Percentiles rank a stretch among this genome's conserved stretches.
Conservation (phyloP, 2,329 filamentous ascomycete species). For the Colletotrichum sp. region DNA sequence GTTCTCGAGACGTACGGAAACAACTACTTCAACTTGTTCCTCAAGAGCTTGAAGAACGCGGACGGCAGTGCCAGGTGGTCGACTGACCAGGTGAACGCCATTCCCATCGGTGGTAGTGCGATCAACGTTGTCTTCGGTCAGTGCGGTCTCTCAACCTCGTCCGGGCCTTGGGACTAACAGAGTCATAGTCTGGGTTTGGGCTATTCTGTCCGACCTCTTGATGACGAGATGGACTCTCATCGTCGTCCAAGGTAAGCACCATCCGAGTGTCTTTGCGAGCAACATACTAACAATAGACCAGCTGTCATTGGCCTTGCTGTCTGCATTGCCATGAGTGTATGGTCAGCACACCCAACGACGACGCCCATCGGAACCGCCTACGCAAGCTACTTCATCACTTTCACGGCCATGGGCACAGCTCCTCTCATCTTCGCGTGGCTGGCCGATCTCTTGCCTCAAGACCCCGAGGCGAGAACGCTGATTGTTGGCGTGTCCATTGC, state of each 20-base stretch:
- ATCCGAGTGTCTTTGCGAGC: background rate
- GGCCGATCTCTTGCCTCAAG: slow-evolving; percentile 51
- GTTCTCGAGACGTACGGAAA: slow-evolving; percentile 14
- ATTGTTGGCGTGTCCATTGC: slow-evolving; percentile 55
- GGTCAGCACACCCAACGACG: slow-evolving; percentile 48
- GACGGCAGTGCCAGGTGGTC: slow-evolving; percentile 20
- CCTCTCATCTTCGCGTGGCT: slow-evolving; percentile 59
- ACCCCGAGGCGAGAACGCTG: slow-evolving; percentile 52
- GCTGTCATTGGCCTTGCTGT: slow-evolving; percentile 50
- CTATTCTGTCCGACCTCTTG: slow-evolving; percentile 53
- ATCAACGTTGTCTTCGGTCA: slow-evolving; percentile 22
- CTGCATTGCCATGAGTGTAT: slow-evolving; percentile 58
- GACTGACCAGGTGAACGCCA: slow-evolving; percentile 12
- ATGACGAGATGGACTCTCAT: slow-evolving; percentile 56
- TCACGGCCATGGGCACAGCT: slow-evolving; percentile 52
- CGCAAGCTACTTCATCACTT: slow-evolving; percentile 56
- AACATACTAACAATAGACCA: background rate
- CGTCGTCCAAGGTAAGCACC: slow-evolving; percentile 42
- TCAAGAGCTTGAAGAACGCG: slow-evolving; percentile 16
- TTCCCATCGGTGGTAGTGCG: slow-evolving; percentile 14
- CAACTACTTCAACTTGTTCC: slow-evolving; percentile 15
- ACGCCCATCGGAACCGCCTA: slow-evolving; percentile 52
- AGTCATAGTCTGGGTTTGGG: slow-evolving; percentile 55
- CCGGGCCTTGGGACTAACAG: background rate
- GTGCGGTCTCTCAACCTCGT: background rate